Conservation (phyloP, 106 monocot species). For the Triglochin maritima region DNA sequence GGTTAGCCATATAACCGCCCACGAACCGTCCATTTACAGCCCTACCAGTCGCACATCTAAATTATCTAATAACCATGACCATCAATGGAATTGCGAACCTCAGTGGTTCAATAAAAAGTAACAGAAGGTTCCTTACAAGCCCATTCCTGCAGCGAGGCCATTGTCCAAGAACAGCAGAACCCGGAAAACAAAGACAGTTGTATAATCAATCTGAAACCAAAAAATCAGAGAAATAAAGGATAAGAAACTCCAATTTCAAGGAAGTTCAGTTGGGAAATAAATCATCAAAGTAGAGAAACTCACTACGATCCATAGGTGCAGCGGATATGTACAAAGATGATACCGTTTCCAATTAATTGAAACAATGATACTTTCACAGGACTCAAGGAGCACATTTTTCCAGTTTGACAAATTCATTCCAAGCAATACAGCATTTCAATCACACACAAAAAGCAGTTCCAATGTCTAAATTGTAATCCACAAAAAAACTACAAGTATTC, state of each 20-base stretch:
- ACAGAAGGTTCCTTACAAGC: conserved; percentile 51
- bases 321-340: conserved; percentile 20
- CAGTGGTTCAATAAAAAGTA: neutral
- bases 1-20: too few relatives aligned
- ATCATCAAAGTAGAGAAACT: conserved; percentile 11
- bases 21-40: too few relatives aligned
- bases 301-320: conserved; percentile 73
- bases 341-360: conserved; percentile 27
- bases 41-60: too few relatives aligned
- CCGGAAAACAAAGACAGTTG: conserved; percentile 78
- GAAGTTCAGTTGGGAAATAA: neutral
- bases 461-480: too few relatives aligned
- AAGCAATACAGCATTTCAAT: conserved; percentile 10
- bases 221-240: neutral
- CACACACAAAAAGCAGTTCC: neutral
- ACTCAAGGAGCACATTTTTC: conserved; percentile 23
- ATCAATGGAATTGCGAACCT: too few relatives aligned
- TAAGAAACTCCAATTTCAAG: neutral
- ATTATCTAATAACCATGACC: too few relatives aligned
- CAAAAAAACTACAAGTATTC: too few relatives aligned
- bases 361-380: conserved; percentile 16
- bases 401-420: conserved; percentile 36
- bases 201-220: conserved; percentile 74
- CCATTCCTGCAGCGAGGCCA: conserved; percentile 94
- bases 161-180: conserved; percentile 91